These are phyloP conservation scores for Lepiota venenata DNA, from an alignment of 768 basidiomycete genomes.

Conservation along the genomic window DNA sequence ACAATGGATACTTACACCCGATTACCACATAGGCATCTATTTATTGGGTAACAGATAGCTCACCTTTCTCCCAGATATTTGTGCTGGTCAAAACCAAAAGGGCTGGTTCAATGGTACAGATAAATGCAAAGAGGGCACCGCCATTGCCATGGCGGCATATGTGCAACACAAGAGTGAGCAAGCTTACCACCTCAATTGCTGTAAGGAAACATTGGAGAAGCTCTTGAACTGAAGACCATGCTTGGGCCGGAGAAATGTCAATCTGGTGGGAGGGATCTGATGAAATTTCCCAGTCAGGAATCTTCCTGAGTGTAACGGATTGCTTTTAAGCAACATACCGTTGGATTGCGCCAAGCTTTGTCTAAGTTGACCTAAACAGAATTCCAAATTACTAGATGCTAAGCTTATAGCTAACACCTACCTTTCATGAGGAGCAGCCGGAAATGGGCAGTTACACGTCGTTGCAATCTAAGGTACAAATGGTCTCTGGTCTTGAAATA, in stretches of 20 bases:
- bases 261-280: neutral
- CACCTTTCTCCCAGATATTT: constrained; percentile 9
- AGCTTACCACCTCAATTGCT: too few species aligned
- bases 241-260: neutral
- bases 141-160: neutral
- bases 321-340: too few species aligned
- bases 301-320: neutral
- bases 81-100: neutral
- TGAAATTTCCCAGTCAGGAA: neutral
- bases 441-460: too few species aligned
- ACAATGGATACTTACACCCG: neutral
- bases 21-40: neutral
- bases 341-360: too few species aligned
- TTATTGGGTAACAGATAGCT: neutral
- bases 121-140: constrained; percentile 1
- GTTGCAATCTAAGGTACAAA: too few species aligned
- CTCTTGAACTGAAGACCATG: too few species aligned
- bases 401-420: neutral
- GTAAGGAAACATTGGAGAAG: too few species aligned
- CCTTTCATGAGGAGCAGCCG: constrained; percentile 8
- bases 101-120: constrained; percentile 3
- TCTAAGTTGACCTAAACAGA: neutral
- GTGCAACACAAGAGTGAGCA: neutral
- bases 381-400: neutral
- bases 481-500: too few species aligned